A percentile compares a stretch with the other conserved stretches of the same genome.
Conservation (phyloP, 768 basidiomycete genomes). For the Pulveroboletus sp. region DNA sequence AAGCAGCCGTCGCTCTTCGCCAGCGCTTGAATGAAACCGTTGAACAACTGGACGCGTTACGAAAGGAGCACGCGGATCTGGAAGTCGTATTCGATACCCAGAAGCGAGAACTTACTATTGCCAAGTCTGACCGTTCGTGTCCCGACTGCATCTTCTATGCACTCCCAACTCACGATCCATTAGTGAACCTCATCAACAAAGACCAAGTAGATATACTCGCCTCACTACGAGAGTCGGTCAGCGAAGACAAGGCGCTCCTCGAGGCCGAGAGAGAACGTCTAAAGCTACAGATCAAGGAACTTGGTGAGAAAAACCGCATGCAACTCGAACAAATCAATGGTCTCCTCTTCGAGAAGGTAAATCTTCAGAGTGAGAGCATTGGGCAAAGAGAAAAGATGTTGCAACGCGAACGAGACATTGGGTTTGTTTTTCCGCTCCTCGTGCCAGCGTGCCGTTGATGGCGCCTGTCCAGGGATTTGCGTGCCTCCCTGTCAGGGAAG, state of each 20-base stretch:
- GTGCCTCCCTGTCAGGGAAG: slow-evolving; percentile 70
- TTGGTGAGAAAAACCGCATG: slow-evolving; percentile 81
- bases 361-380: slow-evolving; percentile 85
- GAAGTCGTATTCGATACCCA: slow-evolving; percentile 64
- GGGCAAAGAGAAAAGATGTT: slow-evolving; percentile 83
- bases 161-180: slow-evolving; percentile 4
- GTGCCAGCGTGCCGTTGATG: not conserved
- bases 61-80: slow-evolving; percentile 64
- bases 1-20: slow-evolving; percentile 84
- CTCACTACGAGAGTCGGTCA: slow-evolving; percentile 81
- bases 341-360: slow-evolving; percentile 89
- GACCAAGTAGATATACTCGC: slow-evolving; percentile 90
- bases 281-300: slow-evolving; percentile 63
- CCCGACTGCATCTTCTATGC: not conserved
- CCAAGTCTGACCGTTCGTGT: slow-evolving; percentile 77
- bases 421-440: slow-evolving; percentile 42
- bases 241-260: slow-evolving; percentile 77
- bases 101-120: slow-evolving; percentile 69
- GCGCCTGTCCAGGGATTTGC: slow-evolving; percentile 57
- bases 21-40: slow-evolving; percentile 85
- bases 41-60: slow-evolving; percentile 69
- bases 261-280: slow-evolving; percentile 64
- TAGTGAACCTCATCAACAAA: slow-evolving; percentile 89
- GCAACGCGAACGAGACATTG: slow-evolving; percentile 80
- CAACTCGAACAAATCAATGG: slow-evolving; percentile 85